Evolutionary conservation across 306 rosid genomes (phyloP).

Genomic region (Cucurbita argyrosperma): DNA sequence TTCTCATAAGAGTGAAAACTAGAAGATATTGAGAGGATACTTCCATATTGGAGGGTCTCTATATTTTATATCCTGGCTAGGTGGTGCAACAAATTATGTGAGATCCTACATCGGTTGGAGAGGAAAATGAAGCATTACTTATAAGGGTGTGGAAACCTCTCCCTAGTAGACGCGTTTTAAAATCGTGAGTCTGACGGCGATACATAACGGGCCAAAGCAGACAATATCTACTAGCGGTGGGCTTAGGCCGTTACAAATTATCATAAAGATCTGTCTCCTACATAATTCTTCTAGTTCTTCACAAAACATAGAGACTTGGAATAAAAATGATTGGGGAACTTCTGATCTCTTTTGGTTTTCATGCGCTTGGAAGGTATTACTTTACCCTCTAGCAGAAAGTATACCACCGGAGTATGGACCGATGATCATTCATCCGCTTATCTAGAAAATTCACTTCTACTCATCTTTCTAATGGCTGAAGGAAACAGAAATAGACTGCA

Average conservation of each 20-base stretch:
- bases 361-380: background rate
- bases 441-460: background rate
- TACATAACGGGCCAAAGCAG: too few species aligned
- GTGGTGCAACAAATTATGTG: background rate
- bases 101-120: too few species aligned
- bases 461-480: background rate
- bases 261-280: background rate
- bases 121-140: rapidly evolving
- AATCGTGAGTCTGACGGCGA: too few species aligned
- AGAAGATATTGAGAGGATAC: background rate
- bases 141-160: too few species aligned
- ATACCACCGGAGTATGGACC: background rate
- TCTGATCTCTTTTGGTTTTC: background rate
- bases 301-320: background rate
- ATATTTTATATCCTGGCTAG: background rate
- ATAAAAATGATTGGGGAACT: background rate
- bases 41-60: background rate
- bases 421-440: background rate
- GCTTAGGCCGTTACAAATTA: background rate
- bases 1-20: background rate
- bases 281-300: background rate
- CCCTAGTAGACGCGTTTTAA: too few species aligned
- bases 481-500: background rate
- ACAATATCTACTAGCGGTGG: too few species aligned
- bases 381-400: background rate